Conservation (phyloP, 768 basidiomycete species). For the Astraeus odoratus region DNA sequence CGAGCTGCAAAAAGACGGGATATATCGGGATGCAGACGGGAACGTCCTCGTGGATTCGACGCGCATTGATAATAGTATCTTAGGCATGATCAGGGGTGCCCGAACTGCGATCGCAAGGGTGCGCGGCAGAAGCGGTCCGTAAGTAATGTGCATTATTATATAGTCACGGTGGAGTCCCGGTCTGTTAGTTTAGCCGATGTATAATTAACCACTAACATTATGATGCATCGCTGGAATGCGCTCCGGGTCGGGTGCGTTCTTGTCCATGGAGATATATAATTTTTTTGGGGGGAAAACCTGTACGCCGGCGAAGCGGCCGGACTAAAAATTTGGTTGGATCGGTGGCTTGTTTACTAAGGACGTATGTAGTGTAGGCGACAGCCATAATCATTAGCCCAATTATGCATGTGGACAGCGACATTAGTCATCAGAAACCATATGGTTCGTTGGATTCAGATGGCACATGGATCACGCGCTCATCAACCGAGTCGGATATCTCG, state of each 20-base stretch:
- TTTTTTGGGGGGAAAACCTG: too few relatives aligned
- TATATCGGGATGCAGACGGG: conserved; percentile 49
- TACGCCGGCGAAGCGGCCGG: too few relatives aligned
- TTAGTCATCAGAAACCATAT: conserved; percentile 13
- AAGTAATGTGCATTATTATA: not conserved
- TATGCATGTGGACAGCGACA: not conserved
- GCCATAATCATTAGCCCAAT: not conserved
- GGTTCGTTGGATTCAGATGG: not conserved
- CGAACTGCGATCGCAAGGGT: conserved; percentile 36
- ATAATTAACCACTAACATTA: too few relatives aligned
- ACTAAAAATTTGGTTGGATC: too few relatives aligned
- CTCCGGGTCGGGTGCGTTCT: too few relatives aligned
- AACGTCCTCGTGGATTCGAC: conserved; percentile 32
- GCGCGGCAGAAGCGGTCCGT: conserved; percentile 36
- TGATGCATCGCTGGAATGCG: too few relatives aligned
- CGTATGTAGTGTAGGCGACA: not conserved
- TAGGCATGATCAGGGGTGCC: conserved; percentile 36
- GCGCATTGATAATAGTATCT: conserved; percentile 30
- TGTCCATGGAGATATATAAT: too few relatives aligned
- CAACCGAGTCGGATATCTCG: too few relatives aligned
- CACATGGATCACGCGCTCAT: not conserved
- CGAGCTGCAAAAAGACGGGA: conserved; percentile 40
- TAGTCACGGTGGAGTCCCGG: not conserved
- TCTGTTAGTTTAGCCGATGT: not conserved
- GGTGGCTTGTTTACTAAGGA: too few relatives aligned